Conservation (phyloP, 83 land plant species). For the Picea abies region DNA sequence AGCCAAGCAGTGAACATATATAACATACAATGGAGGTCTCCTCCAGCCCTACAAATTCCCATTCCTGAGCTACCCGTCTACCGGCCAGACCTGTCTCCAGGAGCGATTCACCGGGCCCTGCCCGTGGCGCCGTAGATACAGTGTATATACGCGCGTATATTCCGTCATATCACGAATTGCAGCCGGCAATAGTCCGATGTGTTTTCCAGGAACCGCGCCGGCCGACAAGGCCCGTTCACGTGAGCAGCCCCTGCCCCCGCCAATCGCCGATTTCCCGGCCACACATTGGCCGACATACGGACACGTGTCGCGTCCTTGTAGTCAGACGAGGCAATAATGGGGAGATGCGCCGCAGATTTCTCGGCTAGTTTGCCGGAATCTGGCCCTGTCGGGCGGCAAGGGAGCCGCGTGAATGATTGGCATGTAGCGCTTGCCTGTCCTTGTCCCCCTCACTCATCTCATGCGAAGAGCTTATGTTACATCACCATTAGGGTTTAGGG, state of each 20-base stretch:
- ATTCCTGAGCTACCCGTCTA: too few relatives aligned
- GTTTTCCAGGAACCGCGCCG: slow-evolving; percentile 17
- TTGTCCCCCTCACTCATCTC: slow-evolving; percentile 4
- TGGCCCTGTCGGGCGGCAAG: slow-evolving; percentile 22
- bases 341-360: slow-evolving; percentile 7
- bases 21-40: neutral
- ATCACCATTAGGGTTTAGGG: too few relatives aligned
- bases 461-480: too few relatives aligned
- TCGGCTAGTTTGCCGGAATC: slow-evolving; percentile 15
- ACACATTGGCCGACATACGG: neutral
- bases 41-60: neutral
- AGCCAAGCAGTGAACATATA: neutral
- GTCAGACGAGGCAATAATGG: neutral
- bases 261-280: neutral
- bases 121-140: neutral
- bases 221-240: slow-evolving; percentile 15
- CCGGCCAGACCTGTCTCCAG: too few relatives aligned
- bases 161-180: neutral
- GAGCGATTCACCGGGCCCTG: neutral
- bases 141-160: neutral
- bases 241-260: slow-evolving; percentile 10
- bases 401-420: slow-evolving; percentile 25
- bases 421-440: neutral
- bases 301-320: neutral
- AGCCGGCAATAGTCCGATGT: slow-evolving; percentile 11